Evolutionary conservation across 1,284 basidiomycete species (phyloP).

Genomic region (Coniophora puteana): DNA sequence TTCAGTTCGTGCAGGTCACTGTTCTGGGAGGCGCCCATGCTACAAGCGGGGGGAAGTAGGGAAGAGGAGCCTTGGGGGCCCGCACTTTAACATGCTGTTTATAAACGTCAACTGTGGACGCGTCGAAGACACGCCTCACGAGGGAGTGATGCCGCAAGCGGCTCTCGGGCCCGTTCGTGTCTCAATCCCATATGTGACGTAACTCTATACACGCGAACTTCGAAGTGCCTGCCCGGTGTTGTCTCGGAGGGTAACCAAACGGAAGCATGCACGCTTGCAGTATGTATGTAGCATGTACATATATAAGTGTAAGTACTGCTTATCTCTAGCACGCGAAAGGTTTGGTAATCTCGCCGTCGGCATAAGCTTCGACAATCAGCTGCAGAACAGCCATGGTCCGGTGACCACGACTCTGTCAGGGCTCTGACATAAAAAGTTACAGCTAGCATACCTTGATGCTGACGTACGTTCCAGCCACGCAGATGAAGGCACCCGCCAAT

Average conservation of each 20-base stretch:
- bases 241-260: too few relatives aligned
- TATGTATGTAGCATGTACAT: background rate
- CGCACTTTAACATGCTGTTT: too few relatives aligned
- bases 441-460: constrained; percentile 39
- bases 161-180: too few relatives aligned
- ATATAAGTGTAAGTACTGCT: too few relatives aligned
- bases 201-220: too few relatives aligned
- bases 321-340: constrained; percentile 44
- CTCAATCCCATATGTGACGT: too few relatives aligned
- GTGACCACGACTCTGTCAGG: background rate
- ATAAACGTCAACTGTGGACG: too few relatives aligned
- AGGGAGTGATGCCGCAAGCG: too few relatives aligned
- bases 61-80: too few relatives aligned
- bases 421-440: constrained; percentile 3
- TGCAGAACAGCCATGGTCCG: constrained; percentile 14
- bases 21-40: too few relatives aligned
- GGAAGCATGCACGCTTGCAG: background rate
- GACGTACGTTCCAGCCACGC: constrained; percentile 50
- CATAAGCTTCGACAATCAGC: constrained; percentile 48
- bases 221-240: too few relatives aligned
- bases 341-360: constrained; percentile 38
- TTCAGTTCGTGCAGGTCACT: constrained; percentile 52
- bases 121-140: constrained; percentile 1
- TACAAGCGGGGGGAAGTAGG: too few relatives aligned
- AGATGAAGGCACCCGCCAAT: constrained; percentile 48